Base-by-base conservation (phyloP, 768 basidiomycete genomes). In the Amanita brunnescens region DNA sequence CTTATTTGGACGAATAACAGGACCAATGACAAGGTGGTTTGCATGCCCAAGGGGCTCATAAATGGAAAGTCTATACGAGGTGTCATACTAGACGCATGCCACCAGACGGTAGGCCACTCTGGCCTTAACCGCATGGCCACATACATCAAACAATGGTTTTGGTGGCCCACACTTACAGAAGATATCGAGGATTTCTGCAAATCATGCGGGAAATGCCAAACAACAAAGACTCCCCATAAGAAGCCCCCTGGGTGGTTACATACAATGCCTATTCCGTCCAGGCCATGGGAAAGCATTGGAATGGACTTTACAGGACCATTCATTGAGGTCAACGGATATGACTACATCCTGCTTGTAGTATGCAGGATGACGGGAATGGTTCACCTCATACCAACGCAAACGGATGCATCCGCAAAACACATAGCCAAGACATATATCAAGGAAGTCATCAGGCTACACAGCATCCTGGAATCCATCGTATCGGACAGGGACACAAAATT, bases 221-320 rank as follows among this genome's bases (percentile, higher is more conserved):
- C 21, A 5, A 43, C 59, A 0, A 65, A 63, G 48, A 40, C n/a
- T 6, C 47, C 40, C 2, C 53, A 46, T 16, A 21, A 55, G 14
- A 14, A 23, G 3, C 57, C 61, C 0, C 13, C 41, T 9, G 67
- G 67, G 23, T 51, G 64, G n/a, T 49, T 67, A 0, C 62, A 66
- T 23, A 49, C 54, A 0, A 55, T 61, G 33, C 63, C 61, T 0
- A 54, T 66, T 0, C 66, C 65, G 0, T 38, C 32, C 0, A 29
- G 46, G 0, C 71, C 68, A 0, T 70, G 67, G 67, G 56, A 62
- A 3, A 59, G 60, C 0, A 66, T 73, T 0, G 62, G 58, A 0
- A 67, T 73, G 29, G 70, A 73, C 54, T 72, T 72, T 40, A 49
- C 70, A 0, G 70, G 63, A 0, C 65, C 63, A 0, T 54, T 72